Conservation (phyloP, 208 protist genomes). For the Leishmania guyanensis region DNA sequence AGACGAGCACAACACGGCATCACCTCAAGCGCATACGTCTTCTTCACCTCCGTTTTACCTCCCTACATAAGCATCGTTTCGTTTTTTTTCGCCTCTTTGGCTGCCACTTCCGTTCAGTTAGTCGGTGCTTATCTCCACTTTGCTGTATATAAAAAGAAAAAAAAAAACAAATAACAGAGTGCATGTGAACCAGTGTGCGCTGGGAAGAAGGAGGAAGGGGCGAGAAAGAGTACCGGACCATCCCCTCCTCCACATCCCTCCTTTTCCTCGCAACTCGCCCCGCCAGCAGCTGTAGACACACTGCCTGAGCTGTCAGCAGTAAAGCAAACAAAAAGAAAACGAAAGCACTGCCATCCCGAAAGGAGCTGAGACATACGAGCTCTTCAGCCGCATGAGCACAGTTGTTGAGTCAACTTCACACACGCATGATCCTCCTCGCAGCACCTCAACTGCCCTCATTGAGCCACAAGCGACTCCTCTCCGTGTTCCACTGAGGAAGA, state of each 20-base stretch:
- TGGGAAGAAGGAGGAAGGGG: neutral
- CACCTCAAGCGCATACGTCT: neutral
- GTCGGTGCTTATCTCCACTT: neutral
- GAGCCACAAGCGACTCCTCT: neutral
- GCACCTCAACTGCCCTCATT: neutral
- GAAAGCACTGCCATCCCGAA: neutral
- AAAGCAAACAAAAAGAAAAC: neutral
- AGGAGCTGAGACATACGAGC: neutral
- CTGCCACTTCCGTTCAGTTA: neutral
- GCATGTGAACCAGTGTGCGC: neutral
- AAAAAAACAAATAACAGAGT: neutral
- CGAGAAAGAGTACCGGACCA: no score
- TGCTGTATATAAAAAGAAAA: neutral
- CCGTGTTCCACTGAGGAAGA: neutral
- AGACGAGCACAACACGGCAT: neutral
- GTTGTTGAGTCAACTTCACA: neutral
- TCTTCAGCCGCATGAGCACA: neutral
- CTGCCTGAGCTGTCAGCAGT: neutral
- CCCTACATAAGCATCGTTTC: neutral
- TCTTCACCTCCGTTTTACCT: neutral
- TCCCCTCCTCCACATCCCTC: neutral
- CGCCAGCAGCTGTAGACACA: neutral
- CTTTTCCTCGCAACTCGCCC: neutral
- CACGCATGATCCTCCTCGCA: neutral
- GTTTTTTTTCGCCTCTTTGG: neutral